Base-by-base conservation (phyloP, 225 moss, liverwort and hornwort species). In the Anthoceros angustus region DNA sequence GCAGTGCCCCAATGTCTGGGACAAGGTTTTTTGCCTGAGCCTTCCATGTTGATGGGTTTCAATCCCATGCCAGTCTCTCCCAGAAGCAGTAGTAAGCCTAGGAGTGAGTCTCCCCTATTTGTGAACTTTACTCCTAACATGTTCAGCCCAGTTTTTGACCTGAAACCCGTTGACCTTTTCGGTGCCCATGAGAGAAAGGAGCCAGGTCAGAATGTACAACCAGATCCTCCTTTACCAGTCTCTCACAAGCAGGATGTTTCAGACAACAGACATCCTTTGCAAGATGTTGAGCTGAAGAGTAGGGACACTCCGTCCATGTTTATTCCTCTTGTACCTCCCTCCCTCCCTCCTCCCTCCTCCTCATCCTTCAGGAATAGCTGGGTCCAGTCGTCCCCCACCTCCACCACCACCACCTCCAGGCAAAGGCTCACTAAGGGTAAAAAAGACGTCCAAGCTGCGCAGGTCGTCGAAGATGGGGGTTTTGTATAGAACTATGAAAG, bases 401-500 rank as follows among this genome's bases (percentile, higher is more conserved):
- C 77, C 78, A 39, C 78, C 77, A 43, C 74, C 75, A 43, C 63
- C 67, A n/a, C 62, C 63, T 25, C 15, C 42, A 65, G 71, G 74
- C 26, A 40, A 62, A 38, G 66, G 68, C 10, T 62, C 68, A 64
- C 11, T 48, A 40, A 61, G 69, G 18, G 39, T 69, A 12, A 74
- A 66, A 66, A 72, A 79, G 75, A 66, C 70, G 26, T 68, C 72
- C 66, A 75, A 72, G 45, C 40, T 79, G 40, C 72, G 75, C 38
- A 63, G 78, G 42, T 79, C 78, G 0, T 62, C 70, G 7, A 79
- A 79, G 62, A 70, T 79, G 46, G 69, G 78, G 42, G 75, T 63
- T 45, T 66, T 79, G 63, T 79, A 79, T 61, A 69, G 72, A 46
- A 75, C 70, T 61, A 66, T 79, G 40, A 79, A 79, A 61, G 69